phyloP scores from a whole-genome alignment of 148 eudicot genomes.

The Cornus suecica region DNA sequence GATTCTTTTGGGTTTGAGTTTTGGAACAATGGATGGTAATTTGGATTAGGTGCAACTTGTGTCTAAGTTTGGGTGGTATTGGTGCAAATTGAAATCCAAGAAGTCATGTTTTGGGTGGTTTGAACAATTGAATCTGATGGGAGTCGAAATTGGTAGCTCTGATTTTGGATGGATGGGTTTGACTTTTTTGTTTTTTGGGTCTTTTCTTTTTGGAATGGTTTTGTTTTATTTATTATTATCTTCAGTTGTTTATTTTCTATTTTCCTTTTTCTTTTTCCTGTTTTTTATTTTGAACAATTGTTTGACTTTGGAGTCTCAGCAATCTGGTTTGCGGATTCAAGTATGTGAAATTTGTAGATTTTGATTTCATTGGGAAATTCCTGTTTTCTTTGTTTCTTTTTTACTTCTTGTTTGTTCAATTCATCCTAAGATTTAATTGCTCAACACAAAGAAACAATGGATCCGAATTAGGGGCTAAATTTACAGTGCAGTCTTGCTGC shows the following conservation, averaged over 20 bases:
- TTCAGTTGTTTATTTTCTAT: neutral
- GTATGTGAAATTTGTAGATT: neutral
- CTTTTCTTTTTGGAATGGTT: neutral
- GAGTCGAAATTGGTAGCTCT: slow-evolving; percentile 13
- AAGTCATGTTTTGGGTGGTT: neutral
- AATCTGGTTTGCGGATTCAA: neutral
- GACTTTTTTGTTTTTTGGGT: neutral
- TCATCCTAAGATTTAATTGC: neutral
- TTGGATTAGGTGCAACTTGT: neutral
- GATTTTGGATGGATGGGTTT: slow-evolving; percentile 11
- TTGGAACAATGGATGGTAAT: neutral
- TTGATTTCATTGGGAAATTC: neutral
- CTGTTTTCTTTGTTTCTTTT: neutral
- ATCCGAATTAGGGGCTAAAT: neutral
- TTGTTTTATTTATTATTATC: neutral
- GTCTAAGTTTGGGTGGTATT: neutral
- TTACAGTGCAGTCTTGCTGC: neutral
- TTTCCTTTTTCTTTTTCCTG: neutral
- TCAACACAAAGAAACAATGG: neutral
- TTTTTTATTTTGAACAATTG: neutral
- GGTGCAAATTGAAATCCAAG: neutral
- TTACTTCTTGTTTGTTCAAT: neutral
- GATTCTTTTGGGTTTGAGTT: neutral
- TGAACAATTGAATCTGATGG: slow-evolving; percentile 4
- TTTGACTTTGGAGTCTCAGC: neutral